Percentiles rank a stretch among this genome's conserved stretches.
These are phyloP conservation scores for Meredithiella fracta DNA, from an alignment of 2,329 filamentous ascomycete species.

Conservation along the genomic window DNA sequence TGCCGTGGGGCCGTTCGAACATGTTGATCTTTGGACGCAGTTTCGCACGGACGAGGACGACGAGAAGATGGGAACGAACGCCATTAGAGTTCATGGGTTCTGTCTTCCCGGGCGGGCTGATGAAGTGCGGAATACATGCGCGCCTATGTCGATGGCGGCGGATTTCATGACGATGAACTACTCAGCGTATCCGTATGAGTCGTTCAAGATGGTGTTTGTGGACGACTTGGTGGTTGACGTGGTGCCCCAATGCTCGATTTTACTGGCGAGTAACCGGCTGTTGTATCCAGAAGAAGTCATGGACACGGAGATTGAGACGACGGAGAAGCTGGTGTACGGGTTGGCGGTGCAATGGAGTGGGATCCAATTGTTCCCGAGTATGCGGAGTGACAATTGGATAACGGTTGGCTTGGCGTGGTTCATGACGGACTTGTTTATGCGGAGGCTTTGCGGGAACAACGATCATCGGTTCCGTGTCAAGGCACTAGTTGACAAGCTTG, in stretches of 20 bases:
- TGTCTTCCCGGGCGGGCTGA: constrained; percentile 70
- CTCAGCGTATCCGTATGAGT: constrained; percentile 77
- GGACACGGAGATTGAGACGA: constrained; percentile 69
- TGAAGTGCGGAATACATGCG: constrained; percentile 74
- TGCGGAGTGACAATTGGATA: constrained; percentile 70
- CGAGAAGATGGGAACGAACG: constrained; percentile 74
- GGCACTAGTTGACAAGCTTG: constrained; percentile 61
- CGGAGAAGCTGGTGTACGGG: constrained; percentile 63
- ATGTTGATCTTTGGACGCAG: constrained; percentile 69
- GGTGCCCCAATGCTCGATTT: constrained; percentile 62
- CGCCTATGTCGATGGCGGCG: constrained; percentile 70
- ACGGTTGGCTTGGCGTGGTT: constrained; percentile 82
- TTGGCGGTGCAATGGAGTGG: constrained; percentile 89
- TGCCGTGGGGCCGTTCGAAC: constrained; percentile 85
- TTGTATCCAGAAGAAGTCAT: constrained; percentile 74
- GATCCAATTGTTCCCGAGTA: constrained; percentile 75
- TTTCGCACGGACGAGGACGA: constrained; percentile 84
- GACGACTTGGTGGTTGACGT: constrained; percentile 71
- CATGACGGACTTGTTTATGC: constrained; percentile 89
- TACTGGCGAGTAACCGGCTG: constrained; percentile 72
- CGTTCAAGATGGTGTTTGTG: constrained; percentile 86
- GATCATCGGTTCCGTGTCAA: constrained; percentile 88
- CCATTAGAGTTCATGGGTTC: constrained; percentile 78
- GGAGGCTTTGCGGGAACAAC: constrained; percentile 80
- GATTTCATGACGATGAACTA: constrained; percentile 82